Evolutionary conservation across 108 stramenopile genomes (phyloP).

Genomic region (Skeletonema menzelii): DNA sequence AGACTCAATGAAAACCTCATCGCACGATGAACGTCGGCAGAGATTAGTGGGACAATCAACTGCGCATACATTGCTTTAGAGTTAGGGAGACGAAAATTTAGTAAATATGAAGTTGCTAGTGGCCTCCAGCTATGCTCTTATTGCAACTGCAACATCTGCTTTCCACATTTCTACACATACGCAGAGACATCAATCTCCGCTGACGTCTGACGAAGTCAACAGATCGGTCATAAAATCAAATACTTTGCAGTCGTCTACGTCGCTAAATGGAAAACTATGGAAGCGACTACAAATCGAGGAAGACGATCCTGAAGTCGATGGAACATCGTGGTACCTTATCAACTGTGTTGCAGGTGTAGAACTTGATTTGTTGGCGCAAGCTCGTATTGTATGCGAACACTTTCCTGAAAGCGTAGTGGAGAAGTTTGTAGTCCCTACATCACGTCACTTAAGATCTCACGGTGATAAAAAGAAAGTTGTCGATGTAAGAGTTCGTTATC

Average conservation of each 20-base stretch:
- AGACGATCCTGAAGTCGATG: conserved; percentile 47
- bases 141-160: conserved; percentile 2
- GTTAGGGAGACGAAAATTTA: neutral
- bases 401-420: conserved; percentile 50
- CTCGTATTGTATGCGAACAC: conserved; percentile 38
- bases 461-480: conserved; percentile 83
- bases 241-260: conserved; percentile 7
- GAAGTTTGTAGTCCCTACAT: conserved; percentile 74
- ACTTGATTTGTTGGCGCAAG: conserved; percentile 65
- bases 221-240: neutral
- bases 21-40: neutral
- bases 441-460: conserved; percentile 58
- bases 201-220: neutral
- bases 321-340: conserved; percentile 74
- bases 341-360: conserved; percentile 86
- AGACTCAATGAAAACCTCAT: too few relatives aligned
- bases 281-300: conserved; percentile 70
- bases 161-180: conserved; percentile 3
- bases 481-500: conserved; percentile 79
- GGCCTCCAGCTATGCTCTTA: neutral
- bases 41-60: neutral
- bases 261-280: conserved; percentile 52
- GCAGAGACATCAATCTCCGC: neutral
- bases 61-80: neutral
- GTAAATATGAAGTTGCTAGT: neutral